Evolutionary conservation across 2,329 filamentous ascomycete species (phyloP).

Genomic region (Didymosphaeria variabile): DNA sequence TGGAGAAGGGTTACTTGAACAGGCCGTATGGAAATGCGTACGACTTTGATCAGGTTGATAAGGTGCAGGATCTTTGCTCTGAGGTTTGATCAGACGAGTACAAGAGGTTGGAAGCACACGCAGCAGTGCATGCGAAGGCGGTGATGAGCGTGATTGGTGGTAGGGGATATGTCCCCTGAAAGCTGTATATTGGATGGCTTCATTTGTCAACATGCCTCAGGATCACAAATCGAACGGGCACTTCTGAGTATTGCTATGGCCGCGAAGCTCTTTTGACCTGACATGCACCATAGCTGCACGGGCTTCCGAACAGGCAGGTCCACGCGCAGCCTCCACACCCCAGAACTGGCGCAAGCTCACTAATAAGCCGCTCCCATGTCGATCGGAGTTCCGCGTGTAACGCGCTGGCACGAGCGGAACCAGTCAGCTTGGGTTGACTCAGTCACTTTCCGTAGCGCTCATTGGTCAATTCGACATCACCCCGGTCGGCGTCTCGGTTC

Average conservation of each 20-base stretch:
- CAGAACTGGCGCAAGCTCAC: neutral
- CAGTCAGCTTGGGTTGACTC: neutral
- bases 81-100: neutral
- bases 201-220: too few species aligned
- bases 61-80: slow-evolving; percentile 37
- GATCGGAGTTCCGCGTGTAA: neutral
- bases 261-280: too few species aligned
- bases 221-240: too few species aligned
- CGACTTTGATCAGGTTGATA: slow-evolving; percentile 63
- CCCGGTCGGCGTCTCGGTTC: slow-evolving; percentile 7
- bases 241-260: too few species aligned
- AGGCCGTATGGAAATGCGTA: slow-evolving; percentile 69
- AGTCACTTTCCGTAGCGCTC: neutral
- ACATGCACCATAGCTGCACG: neutral
- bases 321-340: slow-evolving; percentile 4
- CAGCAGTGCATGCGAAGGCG: too few species aligned
- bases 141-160: too few species aligned
- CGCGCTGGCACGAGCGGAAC: neutral
- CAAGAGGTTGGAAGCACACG: too few species aligned
- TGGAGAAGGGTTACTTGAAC: slow-evolving; percentile 61
- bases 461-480: slow-evolving; percentile 2
- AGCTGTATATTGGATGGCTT: too few species aligned
- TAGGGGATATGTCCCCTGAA: too few species aligned
- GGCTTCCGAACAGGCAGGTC: slow-evolving; percentile 2
- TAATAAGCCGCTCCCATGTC: neutral